phyloP scores from a whole-genome alignment of 1,139 yeast species.

The Pneumocystis jirovecii region DNA sequence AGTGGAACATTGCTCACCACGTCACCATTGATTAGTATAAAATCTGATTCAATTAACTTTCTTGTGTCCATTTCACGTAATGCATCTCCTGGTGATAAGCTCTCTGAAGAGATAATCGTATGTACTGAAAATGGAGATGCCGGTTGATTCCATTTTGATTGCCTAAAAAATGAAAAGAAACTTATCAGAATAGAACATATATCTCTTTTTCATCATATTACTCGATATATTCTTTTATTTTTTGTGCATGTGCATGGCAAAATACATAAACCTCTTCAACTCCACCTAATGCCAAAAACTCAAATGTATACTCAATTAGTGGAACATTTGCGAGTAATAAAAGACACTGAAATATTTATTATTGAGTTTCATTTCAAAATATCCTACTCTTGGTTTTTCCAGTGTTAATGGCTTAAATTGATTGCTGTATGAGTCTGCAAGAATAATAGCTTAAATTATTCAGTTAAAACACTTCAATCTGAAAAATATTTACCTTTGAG shows the following conservation, averaged over 20 bases:
- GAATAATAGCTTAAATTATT: constrained; percentile 54
- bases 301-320: constrained; percentile 82
- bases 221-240: constrained; percentile 67
- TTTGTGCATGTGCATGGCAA: constrained; percentile 83
- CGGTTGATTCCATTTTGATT: constrained; percentile 63
- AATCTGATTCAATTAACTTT: constrained; percentile 79
- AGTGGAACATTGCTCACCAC: constrained; percentile 84
- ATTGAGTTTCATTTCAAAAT: neutral
- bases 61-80: constrained; percentile 89
- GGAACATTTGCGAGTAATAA: constrained; percentile 89
- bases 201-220: neutral
- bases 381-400: constrained; percentile 46
- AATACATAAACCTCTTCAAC: constrained; percentile 79
- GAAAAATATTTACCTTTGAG: neutral
- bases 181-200: neutral
- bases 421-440: constrained; percentile 84
- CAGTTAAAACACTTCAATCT: constrained; percentile 22
- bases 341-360: constrained; percentile 35
- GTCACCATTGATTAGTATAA: constrained; percentile 80
- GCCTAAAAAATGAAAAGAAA: constrained; percentile 11
- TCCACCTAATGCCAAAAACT: constrained; percentile 79
- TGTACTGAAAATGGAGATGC: constrained; percentile 68
- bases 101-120: constrained; percentile 72
- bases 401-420: constrained; percentile 85
- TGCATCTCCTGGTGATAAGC: constrained; percentile 89